These are phyloP conservation scores for Silene vulgaris DNA, from an alignment of 179 eudicot species.

Conservation along the genomic window DNA sequence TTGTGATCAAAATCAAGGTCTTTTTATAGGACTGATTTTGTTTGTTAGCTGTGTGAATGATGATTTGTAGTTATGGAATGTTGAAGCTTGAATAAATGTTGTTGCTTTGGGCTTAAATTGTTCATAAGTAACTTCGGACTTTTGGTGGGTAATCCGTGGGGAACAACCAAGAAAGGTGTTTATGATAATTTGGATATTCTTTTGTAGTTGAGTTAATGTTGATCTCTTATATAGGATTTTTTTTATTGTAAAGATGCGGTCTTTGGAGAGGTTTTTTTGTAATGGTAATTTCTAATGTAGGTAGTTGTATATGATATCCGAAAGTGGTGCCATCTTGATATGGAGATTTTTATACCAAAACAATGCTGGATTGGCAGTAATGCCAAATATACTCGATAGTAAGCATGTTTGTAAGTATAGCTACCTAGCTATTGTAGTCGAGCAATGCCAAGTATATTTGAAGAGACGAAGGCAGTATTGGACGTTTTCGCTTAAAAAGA, in stretches of 20 bases:
- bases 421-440: too few species aligned
- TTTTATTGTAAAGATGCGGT: neutral
- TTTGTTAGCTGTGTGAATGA: slow-evolving; percentile 7
- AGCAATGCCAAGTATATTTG: neutral
- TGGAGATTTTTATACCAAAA: too few species aligned
- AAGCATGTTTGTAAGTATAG: too few species aligned
- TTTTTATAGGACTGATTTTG: neutral
- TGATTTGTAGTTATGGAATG: neutral
- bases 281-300: neutral
- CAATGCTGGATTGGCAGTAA: too few species aligned
- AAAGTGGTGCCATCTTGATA: neutral
- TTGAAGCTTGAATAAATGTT: neutral
- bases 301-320: neutral
- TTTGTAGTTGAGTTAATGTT: neutral
- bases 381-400: too few species aligned
- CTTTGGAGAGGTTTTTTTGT: neutral
- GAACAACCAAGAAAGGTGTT: neutral
- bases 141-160: neutral
- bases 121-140: neutral
- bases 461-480: neutral
- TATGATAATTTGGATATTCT: neutral
- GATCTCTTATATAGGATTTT: neutral
- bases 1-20: neutral
- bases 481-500: neutral
- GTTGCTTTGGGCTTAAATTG: neutral